A percentile compares a stretch with the other conserved stretches of the same genome.
Conservation (phyloP, 257 asterid species). For the Solanum tarijense region DNA sequence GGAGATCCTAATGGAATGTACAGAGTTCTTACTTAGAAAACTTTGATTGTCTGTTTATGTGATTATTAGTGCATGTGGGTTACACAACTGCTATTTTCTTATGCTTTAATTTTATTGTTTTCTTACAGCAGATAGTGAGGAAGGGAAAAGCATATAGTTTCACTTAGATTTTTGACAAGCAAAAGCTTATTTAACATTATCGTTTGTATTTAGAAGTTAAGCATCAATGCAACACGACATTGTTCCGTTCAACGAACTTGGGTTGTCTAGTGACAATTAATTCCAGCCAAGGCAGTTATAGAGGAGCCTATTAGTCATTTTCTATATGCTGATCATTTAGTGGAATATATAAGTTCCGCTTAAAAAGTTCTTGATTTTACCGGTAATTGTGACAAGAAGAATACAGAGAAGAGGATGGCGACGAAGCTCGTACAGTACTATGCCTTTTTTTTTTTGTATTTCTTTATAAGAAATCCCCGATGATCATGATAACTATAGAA, state of each 20-base stretch:
- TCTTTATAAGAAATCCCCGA: not conserved
- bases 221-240: not conserved
- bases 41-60: not conserved
- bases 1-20: not conserved
- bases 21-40: not conserved
- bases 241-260: not conserved
- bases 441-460: not conserved
- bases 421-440: not conserved
- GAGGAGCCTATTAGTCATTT: not conserved
- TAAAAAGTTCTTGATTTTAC: not conserved
- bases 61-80: not conserved
- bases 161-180: not conserved
- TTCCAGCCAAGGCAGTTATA: not conserved
- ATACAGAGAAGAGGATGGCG: not conserved
- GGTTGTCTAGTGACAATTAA: not conserved
- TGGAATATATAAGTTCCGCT: not conserved
- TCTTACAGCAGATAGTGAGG: not conserved
- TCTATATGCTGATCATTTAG: not conserved
- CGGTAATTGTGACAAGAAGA: not conserved
- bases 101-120: not conserved
- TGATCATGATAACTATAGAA: not conserved
- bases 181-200: not conserved
- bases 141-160: not conserved
- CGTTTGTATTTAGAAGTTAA: not conserved
- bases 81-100: not conserved